phyloP scores from a whole-genome alignment of 176 grass and related monocot species.

The Musa schizocarpa region DNA sequence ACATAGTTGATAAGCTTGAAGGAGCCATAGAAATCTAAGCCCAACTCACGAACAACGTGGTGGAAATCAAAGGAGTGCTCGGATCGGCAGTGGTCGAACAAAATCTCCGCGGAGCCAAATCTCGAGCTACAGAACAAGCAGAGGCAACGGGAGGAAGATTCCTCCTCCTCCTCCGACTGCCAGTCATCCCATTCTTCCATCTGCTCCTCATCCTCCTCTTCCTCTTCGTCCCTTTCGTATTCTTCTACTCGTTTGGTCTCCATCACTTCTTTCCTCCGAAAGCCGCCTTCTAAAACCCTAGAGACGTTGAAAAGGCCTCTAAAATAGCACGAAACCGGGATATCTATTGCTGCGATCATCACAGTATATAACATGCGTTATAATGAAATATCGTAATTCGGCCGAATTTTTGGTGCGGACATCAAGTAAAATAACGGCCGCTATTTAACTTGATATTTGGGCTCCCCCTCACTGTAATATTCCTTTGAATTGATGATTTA shows the following conservation, averaged over 20 bases:
- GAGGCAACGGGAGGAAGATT: slow-evolving; percentile 24
- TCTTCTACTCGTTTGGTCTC: slow-evolving; percentile 13
- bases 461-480: too few species aligned
- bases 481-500: too few species aligned
- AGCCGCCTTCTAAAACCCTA: neutral
- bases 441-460: too few species aligned
- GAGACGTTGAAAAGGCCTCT: neutral
- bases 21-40: slow-evolving; percentile 81
- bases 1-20: slow-evolving; percentile 86
- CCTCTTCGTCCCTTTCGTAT: slow-evolving; percentile 6
- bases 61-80: slow-evolving; percentile 65
- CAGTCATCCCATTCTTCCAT: slow-evolving; percentile 72
- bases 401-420: too few species aligned
- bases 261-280: neutral
- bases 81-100: slow-evolving; percentile 56
- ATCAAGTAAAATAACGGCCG: too few species aligned
- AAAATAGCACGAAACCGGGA: neutral
- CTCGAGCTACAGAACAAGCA: slow-evolving; percentile 68
- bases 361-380: neutral
- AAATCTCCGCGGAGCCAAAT: slow-evolving; percentile 37
- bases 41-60: slow-evolving; percentile 27
- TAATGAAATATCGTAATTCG: too few species aligned
- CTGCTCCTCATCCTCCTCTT: slow-evolving; percentile 41
- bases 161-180: slow-evolving; percentile 41
- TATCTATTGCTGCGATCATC: neutral